A percentile compares a stretch with the other conserved stretches of the same genome.
These are phyloP conservation scores for Penicillium canariense DNA, from an alignment of 495 filamentous ascomycete genomes.

Conservation along the genomic window DNA sequence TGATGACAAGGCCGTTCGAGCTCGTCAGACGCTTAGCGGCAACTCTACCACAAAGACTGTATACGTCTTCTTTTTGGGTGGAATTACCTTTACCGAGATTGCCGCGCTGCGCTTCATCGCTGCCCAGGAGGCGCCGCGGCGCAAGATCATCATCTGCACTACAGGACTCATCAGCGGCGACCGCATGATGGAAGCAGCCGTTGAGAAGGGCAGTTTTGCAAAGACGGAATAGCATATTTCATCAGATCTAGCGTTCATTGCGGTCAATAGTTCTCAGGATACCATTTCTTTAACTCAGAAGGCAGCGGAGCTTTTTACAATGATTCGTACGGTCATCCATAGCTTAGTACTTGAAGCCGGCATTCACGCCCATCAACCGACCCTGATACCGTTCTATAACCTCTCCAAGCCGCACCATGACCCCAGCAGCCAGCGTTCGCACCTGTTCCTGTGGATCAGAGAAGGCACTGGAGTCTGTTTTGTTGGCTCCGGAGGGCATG, in stretches of 20 bases:
- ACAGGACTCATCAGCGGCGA: slow-evolving; percentile 89
- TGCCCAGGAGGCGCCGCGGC: slow-evolving; percentile 75
- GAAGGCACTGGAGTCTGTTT: slow-evolving; percentile 41
- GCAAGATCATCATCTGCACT: slow-evolving; percentile 87
- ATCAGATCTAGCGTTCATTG: slow-evolving; percentile 9
- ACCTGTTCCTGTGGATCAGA: slow-evolving; percentile 38
- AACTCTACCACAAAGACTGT: slow-evolving; percentile 75
- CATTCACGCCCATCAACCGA: slow-evolving; percentile 50
- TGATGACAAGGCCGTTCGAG: slow-evolving; percentile 87
- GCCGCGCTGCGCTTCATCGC: slow-evolving; percentile 90
- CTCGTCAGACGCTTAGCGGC: slow-evolving; percentile 69
- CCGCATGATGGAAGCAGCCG: slow-evolving; percentile 82
- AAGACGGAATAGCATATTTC: slow-evolving; percentile 22
- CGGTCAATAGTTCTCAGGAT: slow-evolving; percentile 15
- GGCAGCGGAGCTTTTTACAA: not conserved
- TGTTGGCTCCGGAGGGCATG: slow-evolving; percentile 33
- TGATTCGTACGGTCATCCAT: not conserved
- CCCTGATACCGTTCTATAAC: slow-evolving; percentile 78
- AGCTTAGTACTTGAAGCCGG: slow-evolving; percentile 44
- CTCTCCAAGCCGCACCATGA: slow-evolving; percentile 75
- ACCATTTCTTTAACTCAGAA: slow-evolving; percentile 7
- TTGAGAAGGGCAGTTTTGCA: slow-evolving; percentile 69
- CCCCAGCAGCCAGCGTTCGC: slow-evolving; percentile 68
- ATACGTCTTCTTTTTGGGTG: slow-evolving; percentile 92
- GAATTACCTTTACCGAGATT: slow-evolving; percentile 93